These are phyloP conservation scores for Xylariaceae sp. DNA, from an alignment of 2,329 filamentous ascomycete genomes.

Conservation along the genomic window DNA sequence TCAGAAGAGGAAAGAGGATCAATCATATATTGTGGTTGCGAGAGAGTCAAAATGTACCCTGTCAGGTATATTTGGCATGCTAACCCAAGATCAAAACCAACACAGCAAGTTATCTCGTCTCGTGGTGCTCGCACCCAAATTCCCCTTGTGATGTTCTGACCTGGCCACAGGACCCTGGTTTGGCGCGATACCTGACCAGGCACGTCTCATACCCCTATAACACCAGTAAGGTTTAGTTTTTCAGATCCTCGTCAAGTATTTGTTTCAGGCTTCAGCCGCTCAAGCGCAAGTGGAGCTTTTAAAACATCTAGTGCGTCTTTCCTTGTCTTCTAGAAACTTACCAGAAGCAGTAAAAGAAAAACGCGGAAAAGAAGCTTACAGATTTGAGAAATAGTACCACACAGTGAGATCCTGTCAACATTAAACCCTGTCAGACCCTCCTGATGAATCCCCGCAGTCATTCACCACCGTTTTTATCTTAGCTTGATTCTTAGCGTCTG, in stretches of 20 bases:
- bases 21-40: no score
- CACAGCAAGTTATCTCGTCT: no score
- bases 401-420: background rate
- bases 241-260: slow-evolving; percentile 21
- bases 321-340: slow-evolving; percentile 23
- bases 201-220: no score
- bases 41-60: no score
- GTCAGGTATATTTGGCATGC: no score
- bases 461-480: background rate
- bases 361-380: background rate
- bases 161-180: no score
- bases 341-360: slow-evolving; percentile 9
- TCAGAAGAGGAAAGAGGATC: slow-evolving; percentile 3
- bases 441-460: slow-evolving; percentile 6
- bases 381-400: background rate
- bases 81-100: no score
- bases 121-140: no score
- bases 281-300: slow-evolving; percentile 6
- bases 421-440: background rate
- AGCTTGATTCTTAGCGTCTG: slow-evolving; percentile 7
- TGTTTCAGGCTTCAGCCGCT: slow-evolving; percentile 29
- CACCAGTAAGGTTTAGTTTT: background rate
- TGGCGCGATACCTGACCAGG: no score
- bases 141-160: no score
- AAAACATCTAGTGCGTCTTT: slow-evolving; percentile 16